Conservation (phyloP, 345 rosid genomes). For the Melaleuca quinquenervia region DNA sequence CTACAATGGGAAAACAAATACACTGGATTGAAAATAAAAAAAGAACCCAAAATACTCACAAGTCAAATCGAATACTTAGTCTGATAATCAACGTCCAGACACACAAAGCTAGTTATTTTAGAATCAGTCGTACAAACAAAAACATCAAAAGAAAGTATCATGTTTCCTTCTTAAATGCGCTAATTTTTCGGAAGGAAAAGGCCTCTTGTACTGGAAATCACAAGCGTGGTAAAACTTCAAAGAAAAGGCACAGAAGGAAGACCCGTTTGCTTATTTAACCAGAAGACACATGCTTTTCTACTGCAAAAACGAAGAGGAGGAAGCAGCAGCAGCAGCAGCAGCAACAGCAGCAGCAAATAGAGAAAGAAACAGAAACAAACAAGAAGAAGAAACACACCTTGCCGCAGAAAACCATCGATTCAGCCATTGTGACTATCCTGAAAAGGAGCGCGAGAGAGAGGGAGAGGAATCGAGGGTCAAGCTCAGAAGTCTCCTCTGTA, state of each 20-base stretch:
- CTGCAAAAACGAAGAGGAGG: background rate
- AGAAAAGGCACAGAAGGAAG: background rate
- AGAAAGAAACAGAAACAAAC: background rate
- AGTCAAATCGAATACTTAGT: background rate
- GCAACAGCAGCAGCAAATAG: background rate
- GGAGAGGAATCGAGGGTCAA: background rate
- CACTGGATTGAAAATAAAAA: background rate
- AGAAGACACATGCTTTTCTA: background rate
- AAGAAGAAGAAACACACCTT: background rate
- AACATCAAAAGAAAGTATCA: background rate
- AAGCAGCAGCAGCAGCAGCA: background rate
- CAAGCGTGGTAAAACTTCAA: background rate
- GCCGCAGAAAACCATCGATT: background rate
- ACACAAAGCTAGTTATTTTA: background rate
- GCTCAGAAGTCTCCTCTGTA: background rate
- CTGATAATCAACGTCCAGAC: background rate
- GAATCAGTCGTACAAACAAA: background rate
- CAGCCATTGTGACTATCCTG: background rate
- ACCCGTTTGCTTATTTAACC: background rate
- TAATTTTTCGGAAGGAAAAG: background rate
- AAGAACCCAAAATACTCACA: background rate
- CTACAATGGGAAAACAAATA: background rate
- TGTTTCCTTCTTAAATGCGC: background rate
- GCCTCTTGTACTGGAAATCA: background rate
- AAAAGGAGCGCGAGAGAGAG: background rate